Conservation (phyloP, 495 filamentous ascomycete genomes). For the Aspergillus nanangensis region DNA sequence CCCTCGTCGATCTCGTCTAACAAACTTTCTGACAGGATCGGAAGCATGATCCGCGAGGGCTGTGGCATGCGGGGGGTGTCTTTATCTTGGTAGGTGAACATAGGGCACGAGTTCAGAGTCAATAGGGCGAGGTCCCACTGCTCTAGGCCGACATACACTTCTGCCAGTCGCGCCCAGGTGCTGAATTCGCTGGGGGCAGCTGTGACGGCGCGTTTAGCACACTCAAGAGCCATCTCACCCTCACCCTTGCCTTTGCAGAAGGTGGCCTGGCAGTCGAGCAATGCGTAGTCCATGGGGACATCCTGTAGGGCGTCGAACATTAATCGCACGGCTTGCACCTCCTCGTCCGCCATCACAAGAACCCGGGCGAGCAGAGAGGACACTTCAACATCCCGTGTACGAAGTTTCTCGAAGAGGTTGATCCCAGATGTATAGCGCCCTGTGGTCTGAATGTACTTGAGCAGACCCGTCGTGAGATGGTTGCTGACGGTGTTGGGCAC, state of each 20-base stretch:
- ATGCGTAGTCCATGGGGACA: slow-evolving; percentile 91
- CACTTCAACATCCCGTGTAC: slow-evolving; percentile 84
- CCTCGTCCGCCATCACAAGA: slow-evolving; percentile 88
- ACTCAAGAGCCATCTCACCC: slow-evolving; percentile 81
- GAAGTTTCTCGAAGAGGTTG: slow-evolving; percentile 95
- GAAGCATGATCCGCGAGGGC: slow-evolving; percentile 78
- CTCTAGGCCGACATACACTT: slow-evolving; percentile 87
- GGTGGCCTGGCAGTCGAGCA: slow-evolving; percentile 89
- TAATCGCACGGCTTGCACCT: slow-evolving; percentile 86
- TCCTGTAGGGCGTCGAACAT: slow-evolving; percentile 85
- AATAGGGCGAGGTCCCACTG: slow-evolving; percentile 91
- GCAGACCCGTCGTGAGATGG: slow-evolving; percentile 81
- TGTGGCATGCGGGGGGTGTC: slow-evolving; percentile 92
- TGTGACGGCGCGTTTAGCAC: slow-evolving; percentile 89
- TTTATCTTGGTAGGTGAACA: slow-evolving; percentile 99
- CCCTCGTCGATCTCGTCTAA: slow-evolving; percentile 95
- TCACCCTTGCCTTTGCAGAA: slow-evolving; percentile 87
- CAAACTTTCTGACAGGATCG: slow-evolving; percentile 81
- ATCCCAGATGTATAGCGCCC: slow-evolving; percentile 93
- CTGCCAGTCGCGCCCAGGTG: slow-evolving; percentile 90
- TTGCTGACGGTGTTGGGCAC: slow-evolving; percentile 97
- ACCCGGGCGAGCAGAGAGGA: slow-evolving; percentile 89
- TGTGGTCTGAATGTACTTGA: slow-evolving; percentile 96
- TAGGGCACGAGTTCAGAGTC: slow-evolving; percentile 97
- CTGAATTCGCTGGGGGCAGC: slow-evolving; percentile 95